Evolutionary conservation across 2,329 filamentous ascomycete species (phyloP), one percentile per base, ranked within the genome.

Genomic region (Nothopassalora personata): DNA sequence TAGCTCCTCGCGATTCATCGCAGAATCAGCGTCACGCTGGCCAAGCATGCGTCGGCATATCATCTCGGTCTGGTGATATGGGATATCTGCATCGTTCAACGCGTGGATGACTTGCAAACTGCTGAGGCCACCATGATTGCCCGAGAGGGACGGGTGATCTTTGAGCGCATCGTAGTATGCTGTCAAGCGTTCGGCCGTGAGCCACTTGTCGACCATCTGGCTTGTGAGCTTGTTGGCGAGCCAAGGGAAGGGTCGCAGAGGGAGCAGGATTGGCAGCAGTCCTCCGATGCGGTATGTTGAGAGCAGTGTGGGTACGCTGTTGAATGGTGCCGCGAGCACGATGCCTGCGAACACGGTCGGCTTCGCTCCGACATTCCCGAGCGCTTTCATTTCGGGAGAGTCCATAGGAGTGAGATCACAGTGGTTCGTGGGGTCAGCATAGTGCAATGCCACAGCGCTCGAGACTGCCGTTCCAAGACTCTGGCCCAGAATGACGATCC

Each of bases 381-480:
- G 5, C 13, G 50, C 55, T 9, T 53, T 53, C 39, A 59, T 18
- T 33, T 62, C 62, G 11, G 49, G 18, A 19, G 64, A 36, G 31
- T 34, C 56, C 3, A 34, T 15, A 3, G 68, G 66, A 9, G 66
- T 53, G 4, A 68, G 45, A 3, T 15, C 30, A n/a, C 2, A 34
- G 9, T 59, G 54, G 31, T 64, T 65, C 4, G 50, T 45, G 1
- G 72, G 70, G 54, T 72, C 64, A 8, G 68, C 81, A 67, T 89
- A 92, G 57, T 85, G 81, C 68, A 96, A 86, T 1, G 85, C 86
- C 1, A 90, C 85, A 2, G 85, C 92, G 49, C 86, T 83, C 5
- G 87, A 85, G 1, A 97, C 89, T 0, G 90, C 92, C 0, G 93
- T 96, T 27, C 93, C 93, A 0, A 97, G 81, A 67, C 89, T 94